Base-by-base conservation (phyloP, 352 stramenopile species). In the Phytophthora sp. region DNA sequence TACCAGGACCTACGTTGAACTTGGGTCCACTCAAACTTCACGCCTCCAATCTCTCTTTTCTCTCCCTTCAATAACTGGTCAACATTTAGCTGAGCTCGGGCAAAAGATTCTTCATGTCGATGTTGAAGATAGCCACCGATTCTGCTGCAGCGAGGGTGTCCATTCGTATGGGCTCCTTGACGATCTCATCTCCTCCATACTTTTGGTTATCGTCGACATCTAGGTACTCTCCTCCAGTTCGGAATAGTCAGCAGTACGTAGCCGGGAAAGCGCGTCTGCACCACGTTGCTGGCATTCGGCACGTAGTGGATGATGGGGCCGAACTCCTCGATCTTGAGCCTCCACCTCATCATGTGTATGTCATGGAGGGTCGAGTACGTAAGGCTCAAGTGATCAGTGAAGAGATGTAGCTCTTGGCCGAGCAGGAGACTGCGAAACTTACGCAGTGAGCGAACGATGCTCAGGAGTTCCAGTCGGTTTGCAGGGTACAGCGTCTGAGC, bases 301-400 rank as follows among this genome's bases (percentile, higher is more conserved):
- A 55, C 30, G 20, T 54, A 63, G 18, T 55, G 55, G n/a, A 55
- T 16, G 1, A 26, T n/a, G 1, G 42, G 55, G 1, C 41, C 41
- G 23, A 54, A 53, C 55, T 47, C 41, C 16, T 55, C 55, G 2
- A 63, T 63, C 23, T 55, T 42, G 1, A 63, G 2, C 1, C 42
- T 3, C 55, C 55, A 63, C 0, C 42, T 12, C 18, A 55, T 53
- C 55, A 63, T 63, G 42, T 63, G 42, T 3, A 63, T 13, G 42
- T 55, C 44, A 7, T 55, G 30, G 16, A 47, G 55, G 6, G 55
- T 63, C 2, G 42, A 46, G 30, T 63, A 55, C 2, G 42, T 63
- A 3, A 63, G 21, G 31, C 55, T 55, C 11, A 63, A 16, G 11
- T 63, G 55, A 6, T 63, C 55, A 5, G 39, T 55, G 20, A 30